Evolutionary conservation across 305 asterid genomes (phyloP), one percentile per base, ranked within the genome.

Genomic region (Petunia hybrid): DNA sequence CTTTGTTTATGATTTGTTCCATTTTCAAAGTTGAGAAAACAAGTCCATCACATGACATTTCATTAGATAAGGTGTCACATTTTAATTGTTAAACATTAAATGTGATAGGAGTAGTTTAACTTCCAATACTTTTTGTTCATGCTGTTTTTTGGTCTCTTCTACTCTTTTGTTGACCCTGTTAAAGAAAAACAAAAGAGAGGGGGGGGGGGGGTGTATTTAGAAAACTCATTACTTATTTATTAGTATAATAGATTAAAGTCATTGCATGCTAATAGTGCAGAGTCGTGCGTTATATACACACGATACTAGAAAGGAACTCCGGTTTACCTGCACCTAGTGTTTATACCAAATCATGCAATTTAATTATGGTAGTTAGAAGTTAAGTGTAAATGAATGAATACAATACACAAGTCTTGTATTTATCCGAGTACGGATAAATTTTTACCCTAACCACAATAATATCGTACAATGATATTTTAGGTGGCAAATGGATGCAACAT

Each of bases 1-100:
- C 68, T 70, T 70, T 70, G 9, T 43, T 69, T 16, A 42, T 69
- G 76, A 61, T 43, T 43, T 16, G 51, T 68, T 45, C 59, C 42
- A 8, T 45, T 45, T 22, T 45, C 22, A 69, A 70, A 4, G 5
- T 70, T 57, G 45, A 70, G 42, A 70, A 22, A 70, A 45, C 1
- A 45, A 61, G 51, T 31, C 22, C n/a, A 3, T 36, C 8, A 36
- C 36, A 12, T 63, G 43, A 63, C 43, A 62, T 36, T 63, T 63
- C 45, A 6, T 73, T 35, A 22, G 46, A 12, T 63, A 10, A 63
- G 68, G 42, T 36, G 16, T 73, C 46, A 66, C 53, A 13, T 13
- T 65, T 65, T 65, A 22, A 22, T 22, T 22, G 31, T 22, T 22
- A 13, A 40, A 66, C 36, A 66, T 13, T 66, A 71, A 22, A 71